These are phyloP conservation scores for Samsoniella hepiali DNA, from an alignment of 2,329 filamentous ascomycete genomes.

Conservation along the genomic window DNA sequence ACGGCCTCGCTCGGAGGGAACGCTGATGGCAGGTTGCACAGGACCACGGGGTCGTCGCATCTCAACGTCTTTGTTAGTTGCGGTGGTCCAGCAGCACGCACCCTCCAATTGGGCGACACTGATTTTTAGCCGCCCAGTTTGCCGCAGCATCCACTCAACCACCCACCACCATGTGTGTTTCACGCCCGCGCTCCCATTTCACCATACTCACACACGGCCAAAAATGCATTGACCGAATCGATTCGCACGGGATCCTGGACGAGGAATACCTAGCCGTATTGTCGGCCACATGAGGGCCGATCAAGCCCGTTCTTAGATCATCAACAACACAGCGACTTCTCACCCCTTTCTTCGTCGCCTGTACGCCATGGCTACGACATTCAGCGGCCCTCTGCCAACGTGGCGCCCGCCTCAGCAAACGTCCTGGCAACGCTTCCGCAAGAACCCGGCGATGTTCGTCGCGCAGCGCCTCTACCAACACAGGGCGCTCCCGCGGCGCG, in stretches of 20 bases:
- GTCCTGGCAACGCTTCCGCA: conserved; percentile 12
- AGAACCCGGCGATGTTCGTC: neutral
- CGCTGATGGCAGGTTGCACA: neutral
- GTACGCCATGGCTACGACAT: conserved; percentile 1
- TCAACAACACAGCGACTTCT: neutral
- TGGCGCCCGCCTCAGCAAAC: conserved; percentile 7
- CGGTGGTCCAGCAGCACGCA: neutral
- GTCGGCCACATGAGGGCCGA: conserved; percentile 5
- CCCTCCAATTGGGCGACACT: neutral
- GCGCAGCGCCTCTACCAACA: conserved; percentile 10
- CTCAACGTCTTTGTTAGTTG: neutral
- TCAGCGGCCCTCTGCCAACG: conserved; percentile 5
- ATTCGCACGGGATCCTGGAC: neutral
- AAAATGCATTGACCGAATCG: neutral
- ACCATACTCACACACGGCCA: neutral
- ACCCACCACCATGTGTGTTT: neutral
- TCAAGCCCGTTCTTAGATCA: neutral
- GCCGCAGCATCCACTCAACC: too few relatives aligned
- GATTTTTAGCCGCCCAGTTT: neutral
- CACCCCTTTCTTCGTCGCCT: conserved; percentile 2
- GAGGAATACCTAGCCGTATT: conserved; percentile 7
- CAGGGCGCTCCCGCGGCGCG: neutral
- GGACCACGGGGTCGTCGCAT: neutral
- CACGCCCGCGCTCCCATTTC: neutral
- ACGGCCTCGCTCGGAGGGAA: neutral